Conservation (phyloP, 225 moss, liverwort and hornwort species). For the Pseudisothecium myosuroides region DNA sequence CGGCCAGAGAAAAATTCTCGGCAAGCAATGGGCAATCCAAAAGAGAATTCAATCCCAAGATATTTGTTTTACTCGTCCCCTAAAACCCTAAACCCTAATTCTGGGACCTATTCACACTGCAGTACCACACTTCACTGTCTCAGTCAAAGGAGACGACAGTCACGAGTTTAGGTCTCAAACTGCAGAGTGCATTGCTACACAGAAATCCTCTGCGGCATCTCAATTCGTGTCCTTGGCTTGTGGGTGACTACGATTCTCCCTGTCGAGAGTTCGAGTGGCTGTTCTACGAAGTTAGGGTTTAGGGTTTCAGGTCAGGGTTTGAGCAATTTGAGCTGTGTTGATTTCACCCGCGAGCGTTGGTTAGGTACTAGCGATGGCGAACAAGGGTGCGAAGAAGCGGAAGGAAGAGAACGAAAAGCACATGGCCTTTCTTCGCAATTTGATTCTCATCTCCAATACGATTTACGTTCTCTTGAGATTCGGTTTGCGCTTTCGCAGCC, state of each 20-base stretch:
- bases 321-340: background rate
- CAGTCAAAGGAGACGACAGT: background rate
- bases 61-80: background rate
- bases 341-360: background rate
- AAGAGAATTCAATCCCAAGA: background rate
- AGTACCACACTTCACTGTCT: background rate
- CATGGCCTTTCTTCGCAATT: slow-evolving; percentile 39
- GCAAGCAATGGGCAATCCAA: background rate
- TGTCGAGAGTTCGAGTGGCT: background rate
- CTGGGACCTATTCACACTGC: background rate
- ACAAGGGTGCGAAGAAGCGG: slow-evolving; percentile 96
- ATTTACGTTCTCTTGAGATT: slow-evolving; percentile 13
- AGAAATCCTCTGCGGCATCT: background rate
- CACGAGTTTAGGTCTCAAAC: background rate
- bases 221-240: background rate
- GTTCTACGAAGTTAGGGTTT: background rate
- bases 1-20: background rate
- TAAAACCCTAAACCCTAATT: slow-evolving; percentile 20
- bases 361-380: slow-evolving; percentile 46
- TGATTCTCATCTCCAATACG: slow-evolving; percentile 52
- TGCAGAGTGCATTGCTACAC: background rate
- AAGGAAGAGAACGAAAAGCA: slow-evolving; percentile 91
- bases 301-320: background rate
- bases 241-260: background rate
- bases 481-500: slow-evolving; percentile 29